phyloP scores from a whole-genome alignment of 345 rosid genomes.

The Populus alba region DNA sequence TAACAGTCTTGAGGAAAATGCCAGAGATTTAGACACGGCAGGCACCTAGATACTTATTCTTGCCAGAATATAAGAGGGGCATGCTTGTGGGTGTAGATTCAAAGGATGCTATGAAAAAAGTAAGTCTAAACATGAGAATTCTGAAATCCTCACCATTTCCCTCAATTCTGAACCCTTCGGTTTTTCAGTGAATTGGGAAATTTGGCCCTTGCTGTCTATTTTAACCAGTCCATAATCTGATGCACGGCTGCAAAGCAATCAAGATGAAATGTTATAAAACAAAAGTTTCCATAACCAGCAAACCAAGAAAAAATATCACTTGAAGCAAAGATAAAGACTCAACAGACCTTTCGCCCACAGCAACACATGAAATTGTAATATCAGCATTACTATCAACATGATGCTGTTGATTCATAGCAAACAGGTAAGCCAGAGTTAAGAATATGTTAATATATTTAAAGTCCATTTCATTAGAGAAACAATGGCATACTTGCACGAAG shows the following conservation, averaged over 20 bases:
- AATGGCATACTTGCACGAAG: slow-evolving; percentile 59
- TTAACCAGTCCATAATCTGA: slow-evolving; percentile 88
- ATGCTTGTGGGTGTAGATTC: background rate
- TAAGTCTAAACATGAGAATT: background rate
- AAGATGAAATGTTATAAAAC: slow-evolving; percentile 6
- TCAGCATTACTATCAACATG: slow-evolving; percentile 76
- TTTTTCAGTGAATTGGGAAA: slow-evolving; percentile 77
- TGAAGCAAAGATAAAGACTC: background rate
- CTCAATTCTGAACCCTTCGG: slow-evolving; percentile 71
- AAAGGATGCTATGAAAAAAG: background rate
- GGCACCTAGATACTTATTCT: no score
- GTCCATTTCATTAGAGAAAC: background rate
- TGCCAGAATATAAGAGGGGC: background rate
- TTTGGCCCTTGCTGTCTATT: slow-evolving; percentile 59
- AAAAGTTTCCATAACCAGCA: background rate
- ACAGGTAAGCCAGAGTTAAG: slow-evolving; percentile 8
- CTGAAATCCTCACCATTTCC: slow-evolving; percentile 63
- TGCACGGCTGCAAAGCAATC: slow-evolving; percentile 65
- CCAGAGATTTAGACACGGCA: background rate
- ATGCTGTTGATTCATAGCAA: slow-evolving; percentile 48
- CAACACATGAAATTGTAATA: slow-evolving; percentile 77
- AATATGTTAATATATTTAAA: background rate
- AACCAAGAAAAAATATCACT: background rate
- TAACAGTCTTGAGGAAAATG: background rate
- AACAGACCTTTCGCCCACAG: slow-evolving; percentile 67